Conservation (phyloP, 495 filamentous ascomycete species). For the Astrothelium subdiscretum region DNA sequence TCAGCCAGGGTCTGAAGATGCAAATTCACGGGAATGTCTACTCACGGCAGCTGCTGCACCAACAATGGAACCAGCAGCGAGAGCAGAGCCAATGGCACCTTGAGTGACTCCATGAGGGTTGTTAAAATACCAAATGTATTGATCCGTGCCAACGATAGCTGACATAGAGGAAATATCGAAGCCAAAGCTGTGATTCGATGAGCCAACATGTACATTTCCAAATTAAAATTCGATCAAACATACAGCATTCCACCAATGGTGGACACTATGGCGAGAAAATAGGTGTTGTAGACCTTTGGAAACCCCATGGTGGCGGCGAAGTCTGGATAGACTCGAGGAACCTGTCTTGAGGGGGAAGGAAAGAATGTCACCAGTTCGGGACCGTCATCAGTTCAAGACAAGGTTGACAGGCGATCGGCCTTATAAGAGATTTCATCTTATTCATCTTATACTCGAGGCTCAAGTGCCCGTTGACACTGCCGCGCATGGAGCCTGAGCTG, state of each 20-base stretch:
- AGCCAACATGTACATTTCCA: background rate
- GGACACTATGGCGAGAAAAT: conserved; percentile 51
- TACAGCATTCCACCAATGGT: conserved; percentile 49
- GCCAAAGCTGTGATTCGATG: conserved; percentile 34
- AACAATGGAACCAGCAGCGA: conserved; percentile 56
- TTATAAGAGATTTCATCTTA: background rate
- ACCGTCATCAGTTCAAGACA: no score
- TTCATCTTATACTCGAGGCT: background rate
- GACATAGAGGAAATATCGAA: conserved; percentile 63
- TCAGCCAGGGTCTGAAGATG: background rate
- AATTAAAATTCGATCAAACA: conserved; percentile 9
- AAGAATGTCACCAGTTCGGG: background rate
- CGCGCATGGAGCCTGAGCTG: background rate
- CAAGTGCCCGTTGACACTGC: background rate
- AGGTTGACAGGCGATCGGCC: no score
- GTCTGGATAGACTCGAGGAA: background rate
- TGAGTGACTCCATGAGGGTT: conserved; percentile 51
- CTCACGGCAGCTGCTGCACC: conserved; percentile 47
- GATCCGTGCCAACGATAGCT: conserved; percentile 57
- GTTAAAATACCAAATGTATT: conserved; percentile 57
- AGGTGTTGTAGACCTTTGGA: conserved; percentile 48
- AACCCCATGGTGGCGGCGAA: conserved; percentile 23
- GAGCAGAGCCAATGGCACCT: conserved; percentile 53
- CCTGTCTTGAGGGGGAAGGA: background rate
- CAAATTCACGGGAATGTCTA: background rate